These are phyloP conservation scores for Schoenoplectus tabernaemontani DNA, from an alignment of 202 grass and related monocot genomes.

Conservation along the genomic window DNA sequence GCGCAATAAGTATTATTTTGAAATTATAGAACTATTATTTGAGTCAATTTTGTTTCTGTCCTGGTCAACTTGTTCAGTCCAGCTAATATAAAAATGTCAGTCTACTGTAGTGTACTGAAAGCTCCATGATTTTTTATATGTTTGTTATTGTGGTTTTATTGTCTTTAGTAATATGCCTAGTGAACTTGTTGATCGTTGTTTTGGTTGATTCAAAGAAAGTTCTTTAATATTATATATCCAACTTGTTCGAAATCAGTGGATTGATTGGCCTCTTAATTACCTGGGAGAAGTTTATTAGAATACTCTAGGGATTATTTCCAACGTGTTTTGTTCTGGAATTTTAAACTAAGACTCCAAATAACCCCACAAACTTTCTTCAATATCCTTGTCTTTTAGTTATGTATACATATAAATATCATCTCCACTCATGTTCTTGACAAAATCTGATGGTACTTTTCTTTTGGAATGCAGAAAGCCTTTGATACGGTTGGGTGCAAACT, in stretches of 20 bases:
- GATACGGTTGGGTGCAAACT: conserved; percentile 62
- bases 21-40: too few relatives aligned
- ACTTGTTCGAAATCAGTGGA: too few relatives aligned
- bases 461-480: conserved; percentile 58
- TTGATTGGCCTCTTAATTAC: not conserved
- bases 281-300: not conserved
- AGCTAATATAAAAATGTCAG: too few relatives aligned
- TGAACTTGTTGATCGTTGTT: not conserved
- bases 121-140: too few relatives aligned
- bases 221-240: not conserved
- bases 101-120: too few relatives aligned
- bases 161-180: not conserved
- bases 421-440: conserved; percentile 2
- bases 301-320: not conserved
- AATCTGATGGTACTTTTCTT: not conserved
- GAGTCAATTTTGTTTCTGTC: too few relatives aligned
- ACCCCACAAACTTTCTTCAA: not conserved
- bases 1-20: not conserved
- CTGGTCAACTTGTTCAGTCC: too few relatives aligned
- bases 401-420: not conserved
- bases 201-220: not conserved
- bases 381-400: not conserved
- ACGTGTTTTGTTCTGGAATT: conserved; percentile 15
- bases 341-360: not conserved
- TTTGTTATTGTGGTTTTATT: too few relatives aligned